Evolutionary conservation across 1,139 yeast species (phyloP).

Genomic region (Yamadazyma membranifaciens): DNA sequence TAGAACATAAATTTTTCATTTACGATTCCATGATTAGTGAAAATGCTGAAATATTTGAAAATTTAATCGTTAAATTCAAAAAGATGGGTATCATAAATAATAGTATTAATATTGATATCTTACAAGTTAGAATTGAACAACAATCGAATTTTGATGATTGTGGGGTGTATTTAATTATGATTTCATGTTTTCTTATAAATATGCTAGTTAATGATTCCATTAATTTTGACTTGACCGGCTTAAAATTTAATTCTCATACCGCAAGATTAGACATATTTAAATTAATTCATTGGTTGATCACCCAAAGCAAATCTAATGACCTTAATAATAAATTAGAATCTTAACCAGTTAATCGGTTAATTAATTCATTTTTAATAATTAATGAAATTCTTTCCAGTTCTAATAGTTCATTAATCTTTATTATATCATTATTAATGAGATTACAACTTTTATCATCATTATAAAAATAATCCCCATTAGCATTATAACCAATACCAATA

Average conservation of each 20-base stretch:
- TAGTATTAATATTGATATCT: conserved; percentile 22
- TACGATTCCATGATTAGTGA: conserved; percentile 39
- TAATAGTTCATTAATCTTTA: conserved; percentile 3
- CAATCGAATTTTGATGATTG: conserved; percentile 48
- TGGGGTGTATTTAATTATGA: conserved; percentile 44
- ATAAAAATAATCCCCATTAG: conserved; percentile 10
- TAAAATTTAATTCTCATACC: conserved; percentile 29
- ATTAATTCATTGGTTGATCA: conserved; percentile 9
- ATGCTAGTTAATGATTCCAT: conserved; percentile 22
- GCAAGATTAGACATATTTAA: conserved; percentile 28
- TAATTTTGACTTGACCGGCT: conserved; percentile 24
- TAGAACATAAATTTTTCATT: conserved; percentile 32
- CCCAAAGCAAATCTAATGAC: background rate
- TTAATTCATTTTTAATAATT: conserved; percentile 6
- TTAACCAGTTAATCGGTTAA: conserved; percentile 5
- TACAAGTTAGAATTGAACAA: conserved; percentile 37
- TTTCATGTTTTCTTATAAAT: conserved; percentile 33
- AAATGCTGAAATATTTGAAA: conserved; percentile 21
- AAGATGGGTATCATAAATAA: conserved; percentile 9
- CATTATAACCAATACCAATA: conserved; percentile 16
- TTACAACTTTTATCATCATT: conserved; percentile 6
- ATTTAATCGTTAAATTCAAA: conserved; percentile 16
- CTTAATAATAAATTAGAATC: background rate
- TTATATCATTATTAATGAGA: background rate
- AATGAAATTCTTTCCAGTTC: conserved; percentile 9